Base-by-base conservation (phyloP, 2,329 filamentous ascomycete species). In the Drechslerella coelobrocha region DNA sequence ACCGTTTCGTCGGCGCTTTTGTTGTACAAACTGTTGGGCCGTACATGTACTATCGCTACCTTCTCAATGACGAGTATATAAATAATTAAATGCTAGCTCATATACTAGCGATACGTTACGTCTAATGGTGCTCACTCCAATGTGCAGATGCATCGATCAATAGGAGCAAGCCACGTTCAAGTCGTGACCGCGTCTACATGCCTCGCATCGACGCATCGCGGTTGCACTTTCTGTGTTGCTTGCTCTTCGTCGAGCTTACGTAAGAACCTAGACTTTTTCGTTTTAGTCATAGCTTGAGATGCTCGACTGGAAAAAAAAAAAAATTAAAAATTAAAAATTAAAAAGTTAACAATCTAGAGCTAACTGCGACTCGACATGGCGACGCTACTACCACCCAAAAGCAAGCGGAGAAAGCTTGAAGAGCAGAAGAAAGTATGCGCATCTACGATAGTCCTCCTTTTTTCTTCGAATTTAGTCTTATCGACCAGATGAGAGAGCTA, bases 381-480 rank as follows among this genome's bases (percentile, higher is more conserved):
- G 14, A 76, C 75, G 10, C 62, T 75, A 14, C 57, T 74, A 37
- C 75, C 75, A 23, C 75, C 74, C 9, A 76, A 76, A 61, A 72
- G 73, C 54, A 76, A 75, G 56, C 74, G 75, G 19, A 72, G 72
- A 51, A 76, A 76, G 72, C 72, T 75, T 31, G 74, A 72, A 8
- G 74, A 76, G 48, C 72, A 74, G n/a, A 75, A 76, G 52, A 73
- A 73, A 45, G 61, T 69, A 53, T 39, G 27, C 51, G 51, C 37
- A 23, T 34, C 43, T 8, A n/a, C 29, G n/a, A 34, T 39, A 29
- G 23, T 31, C 8, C 45, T 23, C 34, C 17, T 1, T 27, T 37
- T 29, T 12, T 43, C 9, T 45, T 19, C 6, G 41, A 24, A 6
- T 29, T 27, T 27, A 24, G 26, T 8, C 2, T 39, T 10, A 14